Evolutionary conservation across 441 rosid species (phyloP).

Genomic region (Brassica hybrid): DNA sequence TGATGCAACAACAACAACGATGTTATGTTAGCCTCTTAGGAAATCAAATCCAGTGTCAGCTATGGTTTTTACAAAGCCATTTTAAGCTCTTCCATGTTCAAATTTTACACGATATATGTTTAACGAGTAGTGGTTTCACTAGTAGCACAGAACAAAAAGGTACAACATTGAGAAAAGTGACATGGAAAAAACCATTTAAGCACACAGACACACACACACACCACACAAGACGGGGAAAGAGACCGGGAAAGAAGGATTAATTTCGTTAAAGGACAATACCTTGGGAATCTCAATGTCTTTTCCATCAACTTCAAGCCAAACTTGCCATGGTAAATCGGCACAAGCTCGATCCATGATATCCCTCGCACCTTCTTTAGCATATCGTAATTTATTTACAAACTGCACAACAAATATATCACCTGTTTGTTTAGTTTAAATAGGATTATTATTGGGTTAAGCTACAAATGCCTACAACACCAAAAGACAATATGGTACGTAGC

Average conservation of each 20-base stretch:
- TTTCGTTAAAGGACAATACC: slow-evolving; percentile 42
- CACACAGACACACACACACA: neutral
- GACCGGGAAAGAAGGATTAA: neutral
- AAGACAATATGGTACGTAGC: slow-evolving; percentile 11
- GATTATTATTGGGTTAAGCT: slow-evolving; percentile 5
- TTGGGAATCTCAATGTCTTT: slow-evolving; percentile 66
- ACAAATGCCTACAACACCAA: slow-evolving; percentile 11
- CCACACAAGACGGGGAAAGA: neutral
- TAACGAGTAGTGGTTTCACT: slow-evolving; percentile 1
- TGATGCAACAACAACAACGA: neutral
- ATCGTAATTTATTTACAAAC: slow-evolving; percentile 76
- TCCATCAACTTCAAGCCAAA: slow-evolving; percentile 81
- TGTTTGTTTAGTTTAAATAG: neutral
- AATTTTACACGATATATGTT: neutral
- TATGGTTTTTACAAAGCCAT: neutral
- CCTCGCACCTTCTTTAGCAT: slow-evolving; percentile 79
- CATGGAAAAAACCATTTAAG: slow-evolving; percentile 3
- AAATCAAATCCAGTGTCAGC: neutral
- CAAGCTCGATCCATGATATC: slow-evolving; percentile 80
- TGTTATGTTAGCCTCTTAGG: neutral
- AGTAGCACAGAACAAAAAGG: slow-evolving; percentile 24
- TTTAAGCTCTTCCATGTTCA: neutral
- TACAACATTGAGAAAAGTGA: slow-evolving; percentile 5
- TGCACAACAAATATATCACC: slow-evolving; percentile 36
- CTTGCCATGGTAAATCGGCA: slow-evolving; percentile 79